phyloP scores from a whole-genome alignment of 1,284 basidiomycete species.

The Rhizopogon parksii region DNA sequence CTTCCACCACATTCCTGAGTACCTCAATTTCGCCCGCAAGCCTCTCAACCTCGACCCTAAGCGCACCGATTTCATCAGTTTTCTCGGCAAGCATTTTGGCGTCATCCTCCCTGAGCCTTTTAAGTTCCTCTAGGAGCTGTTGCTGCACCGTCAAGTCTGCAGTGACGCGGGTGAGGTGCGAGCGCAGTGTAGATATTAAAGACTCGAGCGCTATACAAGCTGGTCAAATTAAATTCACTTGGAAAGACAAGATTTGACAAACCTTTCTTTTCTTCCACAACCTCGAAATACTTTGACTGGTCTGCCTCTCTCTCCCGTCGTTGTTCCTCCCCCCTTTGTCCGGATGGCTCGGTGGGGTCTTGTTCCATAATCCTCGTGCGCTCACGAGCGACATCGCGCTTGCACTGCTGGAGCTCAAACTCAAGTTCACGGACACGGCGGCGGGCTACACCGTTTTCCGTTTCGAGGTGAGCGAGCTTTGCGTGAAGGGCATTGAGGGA shows the following conservation, averaged over 20 bases:
- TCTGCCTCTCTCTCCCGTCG: conserved; percentile 31
- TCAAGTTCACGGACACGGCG: conserved; percentile 77
- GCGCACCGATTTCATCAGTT: conserved; percentile 50
- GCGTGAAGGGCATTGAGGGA: conserved; percentile 59
- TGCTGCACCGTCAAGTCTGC: conserved; percentile 71
- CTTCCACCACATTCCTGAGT: conserved; percentile 76
- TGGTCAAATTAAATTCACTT: conserved; percentile 8
- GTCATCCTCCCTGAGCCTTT: conserved; percentile 57
- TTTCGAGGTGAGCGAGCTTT: conserved; percentile 64
- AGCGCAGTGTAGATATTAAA: conserved; percentile 62
- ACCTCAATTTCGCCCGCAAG: conserved; percentile 77
- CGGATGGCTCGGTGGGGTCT: conserved; percentile 31
- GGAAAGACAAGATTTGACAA: not conserved
- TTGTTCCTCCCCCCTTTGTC: conserved; percentile 26
- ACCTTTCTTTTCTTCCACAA: conserved; percentile 84
- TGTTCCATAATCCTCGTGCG: conserved; percentile 57
- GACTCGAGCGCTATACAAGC: conserved; percentile 61
- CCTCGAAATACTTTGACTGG: conserved; percentile 55
- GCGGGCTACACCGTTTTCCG: conserved; percentile 73
- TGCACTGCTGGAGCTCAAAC: conserved; percentile 71
- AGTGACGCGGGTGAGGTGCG: conserved; percentile 71
- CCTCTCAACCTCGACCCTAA: conserved; percentile 65
- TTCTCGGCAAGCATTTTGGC: conserved; percentile 53
- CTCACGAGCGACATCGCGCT: conserved; percentile 62
- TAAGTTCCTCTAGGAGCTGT: conserved; percentile 57